Conservation (phyloP, 768 basidiomycete species). For the Rickenella mellea region DNA sequence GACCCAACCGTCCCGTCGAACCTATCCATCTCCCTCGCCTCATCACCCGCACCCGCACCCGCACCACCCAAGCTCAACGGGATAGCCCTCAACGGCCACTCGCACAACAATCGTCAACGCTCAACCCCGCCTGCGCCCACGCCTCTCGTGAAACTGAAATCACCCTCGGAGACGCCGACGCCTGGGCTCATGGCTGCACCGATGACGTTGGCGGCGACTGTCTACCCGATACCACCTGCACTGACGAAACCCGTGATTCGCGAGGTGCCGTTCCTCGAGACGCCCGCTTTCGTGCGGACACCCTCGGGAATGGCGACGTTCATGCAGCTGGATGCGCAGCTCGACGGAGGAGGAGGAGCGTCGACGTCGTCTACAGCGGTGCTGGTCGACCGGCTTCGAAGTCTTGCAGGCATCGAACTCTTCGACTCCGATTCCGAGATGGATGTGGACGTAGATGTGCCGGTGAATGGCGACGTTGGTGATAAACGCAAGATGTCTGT, state of each 20-base stretch:
- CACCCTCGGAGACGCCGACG: too few species aligned
- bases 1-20: constrained; percentile 57
- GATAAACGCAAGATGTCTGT: constrained; percentile 58
- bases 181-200: constrained; percentile 3
- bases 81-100: constrained; percentile 34
- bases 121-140: too few species aligned
- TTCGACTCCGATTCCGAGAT: constrained; percentile 15
- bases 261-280: constrained; percentile 52
- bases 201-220: constrained; percentile 14
- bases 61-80: constrained; percentile 24
- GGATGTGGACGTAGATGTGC: constrained; percentile 21
- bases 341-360: constrained; percentile 23
- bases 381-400: constrained; percentile 16
- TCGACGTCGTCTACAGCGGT: constrained; percentile 3
- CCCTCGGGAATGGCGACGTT: constrained; percentile 68
- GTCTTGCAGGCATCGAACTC: constrained; percentile 9
- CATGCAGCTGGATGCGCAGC: constrained; percentile 43
- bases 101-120: constrained; percentile 31
- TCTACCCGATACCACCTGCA: constrained; percentile 9
- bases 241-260: constrained; percentile 20
- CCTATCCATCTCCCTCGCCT: constrained; percentile 15
- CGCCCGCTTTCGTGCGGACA: constrained; percentile 60
- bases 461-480: constrained; percentile 29
- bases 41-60: constrained; percentile 7
- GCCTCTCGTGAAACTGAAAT: too few species aligned